Percentiles rank a stretch among this genome's conserved stretches.
Conservation (phyloP, 495 filamentous ascomycete genomes). For the Penicillium pancosmium region DNA sequence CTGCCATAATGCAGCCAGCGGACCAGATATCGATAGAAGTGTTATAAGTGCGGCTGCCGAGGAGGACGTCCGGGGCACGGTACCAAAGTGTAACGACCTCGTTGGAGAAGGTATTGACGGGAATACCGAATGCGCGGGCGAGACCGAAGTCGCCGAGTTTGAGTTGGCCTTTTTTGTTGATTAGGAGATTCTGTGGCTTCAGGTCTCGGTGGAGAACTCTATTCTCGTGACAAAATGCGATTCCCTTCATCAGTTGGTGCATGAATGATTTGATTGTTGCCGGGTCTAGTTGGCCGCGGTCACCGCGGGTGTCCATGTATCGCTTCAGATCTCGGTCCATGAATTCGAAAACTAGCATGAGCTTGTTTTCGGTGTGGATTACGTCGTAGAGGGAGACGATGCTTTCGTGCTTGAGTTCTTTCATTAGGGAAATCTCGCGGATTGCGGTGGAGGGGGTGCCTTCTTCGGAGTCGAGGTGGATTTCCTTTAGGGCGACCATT, state of each 20-base stretch:
- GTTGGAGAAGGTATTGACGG: conserved; percentile 97
- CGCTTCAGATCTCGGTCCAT: conserved; percentile 99
- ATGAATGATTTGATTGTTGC: conserved; percentile 95
- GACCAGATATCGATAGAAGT: conserved; percentile 99
- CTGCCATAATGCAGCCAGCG: conserved; percentile 97
- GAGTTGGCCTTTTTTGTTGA: conserved; percentile 86
- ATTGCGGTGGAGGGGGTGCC: conserved; percentile 98
- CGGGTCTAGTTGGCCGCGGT: conserved; percentile 80
- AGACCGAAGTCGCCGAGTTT: conserved; percentile 97
- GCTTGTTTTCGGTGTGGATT: conserved; percentile 98
- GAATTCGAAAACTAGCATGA: conserved; percentile 98
- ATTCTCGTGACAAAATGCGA: conserved; percentile 97
- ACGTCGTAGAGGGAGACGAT: conserved; percentile 98
- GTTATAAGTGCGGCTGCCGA: conserved; percentile 91
- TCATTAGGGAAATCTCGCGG: conserved; percentile 98
- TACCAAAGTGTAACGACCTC: conserved; percentile 98
- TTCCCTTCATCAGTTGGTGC: conserved; percentile 91
- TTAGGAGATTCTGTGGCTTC: conserved; percentile 93
- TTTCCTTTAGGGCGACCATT: conserved; percentile 96
- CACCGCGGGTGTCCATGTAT: conserved; percentile 92
- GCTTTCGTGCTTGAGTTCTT: conserved; percentile 97
- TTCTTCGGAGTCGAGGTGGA: conserved; percentile 98
- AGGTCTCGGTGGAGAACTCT: conserved; percentile 93
- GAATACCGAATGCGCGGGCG: conserved; percentile 91
- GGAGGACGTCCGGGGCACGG: conserved; percentile 88